Evolutionary conservation across 1,284 basidiomycete species (phyloP), one percentile per base, ranked within the genome.

Genomic region (Puccinia horiana): DNA sequence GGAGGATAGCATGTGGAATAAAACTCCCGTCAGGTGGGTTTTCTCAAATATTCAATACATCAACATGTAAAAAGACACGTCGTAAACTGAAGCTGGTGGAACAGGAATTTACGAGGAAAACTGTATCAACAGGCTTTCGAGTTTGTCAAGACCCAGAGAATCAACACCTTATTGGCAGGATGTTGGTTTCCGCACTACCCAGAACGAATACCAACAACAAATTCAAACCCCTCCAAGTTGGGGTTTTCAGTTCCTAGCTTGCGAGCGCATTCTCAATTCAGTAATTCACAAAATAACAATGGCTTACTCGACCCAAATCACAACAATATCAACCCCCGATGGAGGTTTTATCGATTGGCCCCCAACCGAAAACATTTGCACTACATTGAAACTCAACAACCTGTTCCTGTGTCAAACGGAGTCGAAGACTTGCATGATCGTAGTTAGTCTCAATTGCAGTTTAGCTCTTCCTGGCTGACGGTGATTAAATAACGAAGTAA

Each of bases 61-160:
- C 37, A 6, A 74, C 9, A 52, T 37, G n/a, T 18, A 56, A 54
- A 40, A 40, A 1, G 40, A 49, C 76, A 69, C 54, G 35, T 63
- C n/a, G n/a, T 9, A 29, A 26, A 26, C 20, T 32, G 18, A 23
- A 29, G 65, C 32, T 76, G 83, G 52, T 78, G 84, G n/a, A 47
- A 26, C 84, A 94, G 93, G 81, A 95, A 94, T 86, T 88, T 98
- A 79, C 91, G 94, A 56, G 92, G 92, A 40, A 93, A 94, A 85
- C 89, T 98, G 54, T 93, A 94, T 88, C 93, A 92, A 84, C 96
- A 98, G 86, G 95, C 94, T 20, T 95, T 92, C 85, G 95, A 96
- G 85, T 96, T 97, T 85, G 92, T 98, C 40, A 90, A 93, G 42
- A 92, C 94, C 86, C 96, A 98, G 88, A 90, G 96, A 67, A 92